phyloP scores from a whole-genome alignment of 1,139 yeast genomes.

The Candida pseudoviswanathii region DNA sequence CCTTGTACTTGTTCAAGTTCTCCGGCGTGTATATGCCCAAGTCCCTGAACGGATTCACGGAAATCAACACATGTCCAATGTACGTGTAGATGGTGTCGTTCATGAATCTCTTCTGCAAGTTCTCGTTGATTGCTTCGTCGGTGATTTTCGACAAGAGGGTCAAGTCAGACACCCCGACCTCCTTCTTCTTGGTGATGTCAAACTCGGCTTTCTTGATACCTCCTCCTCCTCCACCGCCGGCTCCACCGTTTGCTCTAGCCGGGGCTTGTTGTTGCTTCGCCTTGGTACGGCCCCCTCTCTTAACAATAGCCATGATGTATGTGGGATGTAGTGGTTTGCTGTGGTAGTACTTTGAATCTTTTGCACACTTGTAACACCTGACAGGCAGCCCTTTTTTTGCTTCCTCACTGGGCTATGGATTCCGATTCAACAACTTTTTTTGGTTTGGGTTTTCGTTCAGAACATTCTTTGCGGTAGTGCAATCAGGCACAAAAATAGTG shows the following conservation, averaged over 20 bases:
- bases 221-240: not conserved
- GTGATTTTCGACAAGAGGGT: conserved; percentile 86
- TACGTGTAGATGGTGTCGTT: conserved; percentile 89
- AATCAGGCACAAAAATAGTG: not conserved
- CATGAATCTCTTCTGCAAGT: conserved; percentile 83
- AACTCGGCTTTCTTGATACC: conserved; percentile 90
- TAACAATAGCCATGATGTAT: conserved; percentile 67
- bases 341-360: too few relatives aligned
- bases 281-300: conserved; percentile 70
- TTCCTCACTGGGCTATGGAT: not conserved
- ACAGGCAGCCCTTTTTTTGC: too few relatives aligned
- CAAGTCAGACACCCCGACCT: conserved; percentile 95
- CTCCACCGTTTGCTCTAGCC: conserved; percentile 39
- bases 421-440: not conserved
- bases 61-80: conserved; percentile 86
- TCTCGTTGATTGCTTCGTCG: conserved; percentile 92
- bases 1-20: conserved; percentile 74
- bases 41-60: conserved; percentile 96
- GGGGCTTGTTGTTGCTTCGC: conserved; percentile 60
- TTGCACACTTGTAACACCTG: too few relatives aligned
- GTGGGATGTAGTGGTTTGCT: not conserved
- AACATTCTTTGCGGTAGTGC: not conserved
- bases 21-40: conserved; percentile 90
- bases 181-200: conserved; percentile 86
- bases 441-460: not conserved